Conservation (phyloP, 2,329 filamentous ascomycete species). For the Ramularia collo-cygni region DNA sequence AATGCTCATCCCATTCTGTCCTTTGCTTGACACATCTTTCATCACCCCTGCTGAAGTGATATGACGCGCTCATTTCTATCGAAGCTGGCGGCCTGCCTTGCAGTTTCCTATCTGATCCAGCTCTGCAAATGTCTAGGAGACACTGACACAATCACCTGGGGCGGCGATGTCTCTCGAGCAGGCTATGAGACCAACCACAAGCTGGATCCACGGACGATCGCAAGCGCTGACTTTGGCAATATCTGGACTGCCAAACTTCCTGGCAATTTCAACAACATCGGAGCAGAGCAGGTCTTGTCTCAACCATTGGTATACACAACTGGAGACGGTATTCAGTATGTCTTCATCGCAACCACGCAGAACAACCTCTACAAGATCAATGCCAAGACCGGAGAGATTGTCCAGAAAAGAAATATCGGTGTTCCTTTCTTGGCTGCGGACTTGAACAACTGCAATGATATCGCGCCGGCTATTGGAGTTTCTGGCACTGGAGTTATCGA, state of each 20-base stretch:
- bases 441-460: slow-evolving; percentile 4
- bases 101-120: neutral
- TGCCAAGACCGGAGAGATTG: slow-evolving; percentile 6
- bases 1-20: no score
- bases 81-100: neutral
- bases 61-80: neutral
- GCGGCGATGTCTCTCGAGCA: slow-evolving; percentile 5
- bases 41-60: no score
- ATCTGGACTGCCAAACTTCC: slow-evolving; percentile 8
- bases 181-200: slow-evolving; percentile 9
- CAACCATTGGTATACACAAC: slow-evolving; percentile 8
- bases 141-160: slow-evolving; percentile 9
- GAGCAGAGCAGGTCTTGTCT: slow-evolving; percentile 6
- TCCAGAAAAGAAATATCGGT: slow-evolving; percentile 3
- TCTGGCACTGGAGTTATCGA: slow-evolving; percentile 9
- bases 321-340: slow-evolving; percentile 6
- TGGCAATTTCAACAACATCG: slow-evolving; percentile 6
- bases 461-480: slow-evolving; percentile 5
- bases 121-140: slow-evolving; percentile 1
- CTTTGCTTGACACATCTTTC: neutral
- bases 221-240: slow-evolving; percentile 2
- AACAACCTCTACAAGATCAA: slow-evolving; percentile 12
- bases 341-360: slow-evolving; percentile 9
- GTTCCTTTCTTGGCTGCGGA: slow-evolving; percentile 9
- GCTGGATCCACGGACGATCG: slow-evolving; percentile 4